phyloP scores from a whole-genome alignment of 2,329 filamentous ascomycete species.

The Spiromastix sp. region DNA sequence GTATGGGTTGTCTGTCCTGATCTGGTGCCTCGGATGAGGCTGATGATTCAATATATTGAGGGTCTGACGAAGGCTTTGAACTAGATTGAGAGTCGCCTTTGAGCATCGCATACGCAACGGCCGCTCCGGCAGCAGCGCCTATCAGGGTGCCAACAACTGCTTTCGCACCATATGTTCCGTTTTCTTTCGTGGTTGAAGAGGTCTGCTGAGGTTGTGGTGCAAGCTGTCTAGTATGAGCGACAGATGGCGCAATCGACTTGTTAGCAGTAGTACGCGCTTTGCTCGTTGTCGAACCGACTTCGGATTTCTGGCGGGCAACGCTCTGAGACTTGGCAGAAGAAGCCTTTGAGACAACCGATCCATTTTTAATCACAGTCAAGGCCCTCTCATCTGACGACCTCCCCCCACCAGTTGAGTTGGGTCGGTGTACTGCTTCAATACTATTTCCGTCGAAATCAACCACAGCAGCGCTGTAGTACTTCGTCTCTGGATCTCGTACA shows the following conservation, averaged over 20 bases:
- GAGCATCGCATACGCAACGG: conserved; percentile 64
- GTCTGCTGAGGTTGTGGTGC: conserved; percentile 15
- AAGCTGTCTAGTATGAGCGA: conserved; percentile 7
- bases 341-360: conserved; percentile 28
- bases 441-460: conserved; percentile 76
- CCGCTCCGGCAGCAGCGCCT: conserved; percentile 67
- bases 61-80: conserved; percentile 15
- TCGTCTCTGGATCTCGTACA: conserved; percentile 41
- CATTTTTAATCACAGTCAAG: conserved; percentile 27
- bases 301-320: conserved; percentile 20
- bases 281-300: conserved; percentile 17
- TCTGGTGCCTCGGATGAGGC: conserved; percentile 10
- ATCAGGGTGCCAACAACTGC: conserved; percentile 65
- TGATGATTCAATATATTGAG: conserved; percentile 18
- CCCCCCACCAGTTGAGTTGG: conserved; percentile 16
- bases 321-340: conserved; percentile 21
- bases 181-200: conserved; percentile 12
- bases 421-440: conserved; percentile 61
- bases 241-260: conserved; percentile 12
- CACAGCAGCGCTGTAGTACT: conserved; percentile 54
- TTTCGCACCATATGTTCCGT: conserved; percentile 40
- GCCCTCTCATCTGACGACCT: conserved; percentile 18
- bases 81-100: conserved; percentile 26
- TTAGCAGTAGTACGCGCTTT: conserved; percentile 18
- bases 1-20: conserved; percentile 17